Evolutionary conservation across 1,284 basidiomycete genomes (phyloP).

Genomic region (Takashimella tepidaria): DNA sequence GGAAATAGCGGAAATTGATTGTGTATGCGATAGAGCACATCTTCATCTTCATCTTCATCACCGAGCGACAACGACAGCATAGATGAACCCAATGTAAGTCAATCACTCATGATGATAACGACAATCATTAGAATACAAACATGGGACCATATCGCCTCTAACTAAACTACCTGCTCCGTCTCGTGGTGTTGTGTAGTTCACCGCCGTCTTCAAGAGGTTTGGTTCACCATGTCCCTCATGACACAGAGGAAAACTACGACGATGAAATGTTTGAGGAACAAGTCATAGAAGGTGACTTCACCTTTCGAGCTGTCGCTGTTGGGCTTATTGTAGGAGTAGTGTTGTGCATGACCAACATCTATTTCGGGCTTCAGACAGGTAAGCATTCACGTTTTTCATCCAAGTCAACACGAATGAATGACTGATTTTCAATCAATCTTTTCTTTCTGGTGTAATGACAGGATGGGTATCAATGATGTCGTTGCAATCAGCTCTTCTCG

Average conservation of each 20-base stretch:
- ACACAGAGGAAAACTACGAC: slow-evolving; percentile 16
- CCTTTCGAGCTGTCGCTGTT: slow-evolving; percentile 42
- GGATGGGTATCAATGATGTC: slow-evolving; percentile 68
- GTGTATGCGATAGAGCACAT: too few relatives aligned
- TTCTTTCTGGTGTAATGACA: slow-evolving; percentile 10
- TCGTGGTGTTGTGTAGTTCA: too few relatives aligned
- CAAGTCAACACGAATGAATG: not conserved
- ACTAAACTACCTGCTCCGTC: too few relatives aligned
- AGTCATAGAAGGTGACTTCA: slow-evolving; percentile 38
- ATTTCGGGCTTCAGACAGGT: slow-evolving; percentile 48
- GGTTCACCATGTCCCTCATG: slow-evolving; percentile 11
- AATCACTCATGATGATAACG: not conserved
- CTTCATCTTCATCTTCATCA: too few relatives aligned
- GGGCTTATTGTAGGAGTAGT: slow-evolving; percentile 45
- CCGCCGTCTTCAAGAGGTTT: slow-evolving; percentile 16
- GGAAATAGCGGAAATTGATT: too few relatives aligned
- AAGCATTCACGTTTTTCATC: not conserved
- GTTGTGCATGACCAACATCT: slow-evolving; percentile 48
- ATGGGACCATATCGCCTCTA: not conserved
- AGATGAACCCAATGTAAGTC: slow-evolving; percentile 11
- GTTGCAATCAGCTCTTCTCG: slow-evolving; percentile 84
- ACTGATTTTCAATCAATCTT: not conserved
- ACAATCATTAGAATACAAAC: not conserved
- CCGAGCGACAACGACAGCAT: too few relatives aligned
- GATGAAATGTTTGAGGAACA: slow-evolving; percentile 18